Evolutionary conservation across 2,329 filamentous ascomycete genomes (phyloP).

Genomic region (Claviceps maximensis): DNA sequence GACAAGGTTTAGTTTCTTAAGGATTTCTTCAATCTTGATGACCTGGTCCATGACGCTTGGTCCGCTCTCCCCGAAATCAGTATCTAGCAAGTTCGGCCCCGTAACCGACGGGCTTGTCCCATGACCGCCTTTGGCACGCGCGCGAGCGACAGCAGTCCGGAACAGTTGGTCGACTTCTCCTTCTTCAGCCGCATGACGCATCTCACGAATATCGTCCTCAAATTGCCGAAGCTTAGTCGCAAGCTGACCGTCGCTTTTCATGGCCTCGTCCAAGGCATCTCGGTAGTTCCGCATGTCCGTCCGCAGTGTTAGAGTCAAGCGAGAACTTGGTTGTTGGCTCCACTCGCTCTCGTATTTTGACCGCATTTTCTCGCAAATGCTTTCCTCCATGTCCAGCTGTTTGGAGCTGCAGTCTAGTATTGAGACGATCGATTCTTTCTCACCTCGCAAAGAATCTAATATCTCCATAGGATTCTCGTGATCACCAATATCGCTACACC

Average conservation of each 20-base stretch:
- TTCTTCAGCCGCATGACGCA: constrained; percentile 76
- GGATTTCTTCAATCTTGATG: constrained; percentile 69
- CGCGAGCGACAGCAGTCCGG: constrained; percentile 72
- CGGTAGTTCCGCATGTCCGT: constrained; percentile 80
- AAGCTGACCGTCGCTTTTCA: constrained; percentile 72
- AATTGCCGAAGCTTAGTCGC: constrained; percentile 75
- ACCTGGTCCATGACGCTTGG: constrained; percentile 84
- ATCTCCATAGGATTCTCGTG: constrained; percentile 68
- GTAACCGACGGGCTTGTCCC: constrained; percentile 44
- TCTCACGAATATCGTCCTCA: constrained; percentile 83
- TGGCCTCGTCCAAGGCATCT: constrained; percentile 79
- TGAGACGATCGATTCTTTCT: constrained; percentile 61
- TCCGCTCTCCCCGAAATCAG: constrained; percentile 72
- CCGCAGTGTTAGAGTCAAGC: constrained; percentile 75
- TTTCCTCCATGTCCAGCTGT: constrained; percentile 92
- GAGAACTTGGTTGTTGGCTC: constrained; percentile 91
- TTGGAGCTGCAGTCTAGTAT: constrained; percentile 71
- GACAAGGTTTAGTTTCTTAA: constrained; percentile 83
- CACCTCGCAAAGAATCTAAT: constrained; percentile 64
- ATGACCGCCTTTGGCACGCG: constrained; percentile 51
- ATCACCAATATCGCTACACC: constrained; percentile 85
- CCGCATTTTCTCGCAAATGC: constrained; percentile 97
- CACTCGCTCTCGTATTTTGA: constrained; percentile 93
- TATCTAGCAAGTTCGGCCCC: constrained; percentile 76
- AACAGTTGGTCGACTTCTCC: constrained; percentile 83